Conservation (phyloP, 2,329 filamentous ascomycete species). For the Rhynchosporium agropyri region DNA sequence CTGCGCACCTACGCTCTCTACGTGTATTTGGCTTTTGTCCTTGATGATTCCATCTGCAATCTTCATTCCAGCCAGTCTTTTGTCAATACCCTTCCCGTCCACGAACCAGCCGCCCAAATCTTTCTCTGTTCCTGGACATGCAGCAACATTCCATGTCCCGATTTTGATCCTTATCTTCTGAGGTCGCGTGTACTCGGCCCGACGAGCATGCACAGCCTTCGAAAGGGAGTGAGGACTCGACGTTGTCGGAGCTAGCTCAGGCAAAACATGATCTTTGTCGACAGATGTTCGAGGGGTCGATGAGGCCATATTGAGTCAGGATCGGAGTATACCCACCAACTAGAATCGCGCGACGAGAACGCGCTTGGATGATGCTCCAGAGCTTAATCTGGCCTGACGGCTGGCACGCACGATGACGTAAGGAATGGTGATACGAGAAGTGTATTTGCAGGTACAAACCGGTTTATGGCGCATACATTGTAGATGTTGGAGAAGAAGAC, state of each 20-base stretch:
- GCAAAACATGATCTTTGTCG: slow-evolving; percentile 22
- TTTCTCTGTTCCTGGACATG: slow-evolving; percentile 80
- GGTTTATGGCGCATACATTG: slow-evolving; percentile 5
- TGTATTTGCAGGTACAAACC: slow-evolving; percentile 6
- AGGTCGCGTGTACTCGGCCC: slow-evolving; percentile 76
- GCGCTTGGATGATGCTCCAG: slow-evolving; percentile 11
- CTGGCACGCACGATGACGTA: slow-evolving; percentile 15
- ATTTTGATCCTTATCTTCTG: slow-evolving; percentile 82
- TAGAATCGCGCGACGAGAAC: slow-evolving; percentile 12
- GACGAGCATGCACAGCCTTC: slow-evolving; percentile 69
- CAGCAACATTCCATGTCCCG: slow-evolving; percentile 93
- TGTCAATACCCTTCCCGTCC: slow-evolving; percentile 69
- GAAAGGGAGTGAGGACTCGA: slow-evolving; percentile 61
- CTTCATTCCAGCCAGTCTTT: slow-evolving; percentile 59
- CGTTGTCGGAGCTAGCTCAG: slow-evolving; percentile 26
- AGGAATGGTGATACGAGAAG: not conserved
- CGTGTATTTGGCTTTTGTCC: slow-evolving; percentile 40
- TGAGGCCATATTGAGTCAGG: slow-evolving; percentile 27
- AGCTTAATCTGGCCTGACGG: slow-evolving; percentile 15
- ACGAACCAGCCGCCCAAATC: slow-evolving; percentile 91
- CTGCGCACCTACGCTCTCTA: slow-evolving; percentile 51
- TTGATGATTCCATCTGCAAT: slow-evolving; percentile 46
- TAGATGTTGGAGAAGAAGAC: too few relatives aligned
- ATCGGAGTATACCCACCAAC: slow-evolving; percentile 9
- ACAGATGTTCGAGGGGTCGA: slow-evolving; percentile 31